A percentile compares a stretch with the other conserved stretches of the same genome.
Evolutionary conservation across 345 rosid genomes (phyloP).

Genomic region (Euphorbia tirucalli): DNA sequence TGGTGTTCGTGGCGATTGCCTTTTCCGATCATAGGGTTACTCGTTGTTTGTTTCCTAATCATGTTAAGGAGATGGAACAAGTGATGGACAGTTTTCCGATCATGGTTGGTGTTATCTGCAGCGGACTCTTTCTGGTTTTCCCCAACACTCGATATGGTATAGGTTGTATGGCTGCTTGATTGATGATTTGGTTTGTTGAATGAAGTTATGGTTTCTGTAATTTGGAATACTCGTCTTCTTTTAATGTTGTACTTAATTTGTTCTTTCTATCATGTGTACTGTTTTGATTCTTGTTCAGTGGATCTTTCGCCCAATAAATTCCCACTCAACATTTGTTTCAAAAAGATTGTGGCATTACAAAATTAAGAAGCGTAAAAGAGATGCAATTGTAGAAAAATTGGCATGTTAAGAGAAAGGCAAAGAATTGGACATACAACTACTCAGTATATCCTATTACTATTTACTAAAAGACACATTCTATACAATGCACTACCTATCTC

Average conservation of each 20-base stretch:
- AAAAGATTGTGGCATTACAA: no score
- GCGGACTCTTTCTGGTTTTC: slow-evolving; percentile 67
- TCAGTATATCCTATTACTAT: no score
- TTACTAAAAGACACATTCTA: slow-evolving; percentile 2
- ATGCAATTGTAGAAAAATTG: slow-evolving; percentile 1
- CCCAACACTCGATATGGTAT: slow-evolving; percentile 62
- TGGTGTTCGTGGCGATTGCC: slow-evolving; percentile 73
- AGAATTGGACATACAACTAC: background rate
- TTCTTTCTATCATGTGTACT: background rate
- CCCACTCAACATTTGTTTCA: background rate
- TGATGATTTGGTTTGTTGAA: no score
- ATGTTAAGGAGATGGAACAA: slow-evolving; percentile 69
- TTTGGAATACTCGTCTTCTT: no score
- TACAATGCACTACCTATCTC: slow-evolving; percentile 9
- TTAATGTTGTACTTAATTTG: background rate
- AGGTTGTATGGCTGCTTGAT: slow-evolving; percentile 58
- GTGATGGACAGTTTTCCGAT: slow-evolving; percentile 84
- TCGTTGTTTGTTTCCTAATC: slow-evolving; percentile 54
- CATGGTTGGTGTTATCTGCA: slow-evolving; percentile 70
- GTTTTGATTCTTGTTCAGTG: background rate
- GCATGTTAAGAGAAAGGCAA: background rate
- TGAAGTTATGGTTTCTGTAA: background rate
- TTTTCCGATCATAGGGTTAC: slow-evolving; percentile 68
- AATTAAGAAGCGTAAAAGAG: no score
- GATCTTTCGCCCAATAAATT: background rate